Conservation (phyloP, 169 alveolate species). For the Plasmodium adleri region DNA sequence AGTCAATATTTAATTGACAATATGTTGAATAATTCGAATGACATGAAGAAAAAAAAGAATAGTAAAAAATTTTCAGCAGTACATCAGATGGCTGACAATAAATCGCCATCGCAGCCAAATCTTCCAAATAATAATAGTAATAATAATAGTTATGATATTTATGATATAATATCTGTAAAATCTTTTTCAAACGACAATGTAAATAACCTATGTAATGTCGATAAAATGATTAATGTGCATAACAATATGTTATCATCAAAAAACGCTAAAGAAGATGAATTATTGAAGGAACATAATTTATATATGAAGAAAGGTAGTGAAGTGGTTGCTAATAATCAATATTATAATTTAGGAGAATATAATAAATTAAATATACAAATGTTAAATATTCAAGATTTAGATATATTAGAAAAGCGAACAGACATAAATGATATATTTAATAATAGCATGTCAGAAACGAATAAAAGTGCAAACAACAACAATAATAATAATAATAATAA, state of each 20-base stretch:
- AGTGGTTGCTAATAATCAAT: neutral
- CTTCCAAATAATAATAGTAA: neutral
- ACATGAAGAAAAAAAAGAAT: too few relatives aligned
- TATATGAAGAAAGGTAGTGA: neutral
- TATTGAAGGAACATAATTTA: neutral
- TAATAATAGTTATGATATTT: constrained; percentile 15
- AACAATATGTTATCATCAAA: neutral
- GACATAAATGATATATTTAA: constrained; percentile 8
- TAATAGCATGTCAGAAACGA: neutral
- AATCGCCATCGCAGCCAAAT: too few relatives aligned
- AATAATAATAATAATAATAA: neutral
- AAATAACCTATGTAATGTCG: constrained; percentile 3
- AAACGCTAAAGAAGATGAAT: neutral
- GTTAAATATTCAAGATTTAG: constrained; percentile 5
- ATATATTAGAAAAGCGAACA: neutral
- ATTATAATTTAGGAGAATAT: constrained; percentile 4
- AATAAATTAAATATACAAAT: constrained; percentile 15
- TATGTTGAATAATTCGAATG: too few relatives aligned
- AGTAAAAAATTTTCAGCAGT: too few relatives aligned
- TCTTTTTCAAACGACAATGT: constrained; percentile 47
- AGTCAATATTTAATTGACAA: too few relatives aligned
- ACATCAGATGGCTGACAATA: too few relatives aligned
- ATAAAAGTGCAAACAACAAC: neutral
- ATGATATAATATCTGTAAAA: constrained; percentile 35
- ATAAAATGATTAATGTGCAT: neutral